Evolutionary conservation across 192 early-diverging fungal genomes (phyloP), one percentile per base, ranked within the genome.

Genomic region (Coemansia interrupta): DNA sequence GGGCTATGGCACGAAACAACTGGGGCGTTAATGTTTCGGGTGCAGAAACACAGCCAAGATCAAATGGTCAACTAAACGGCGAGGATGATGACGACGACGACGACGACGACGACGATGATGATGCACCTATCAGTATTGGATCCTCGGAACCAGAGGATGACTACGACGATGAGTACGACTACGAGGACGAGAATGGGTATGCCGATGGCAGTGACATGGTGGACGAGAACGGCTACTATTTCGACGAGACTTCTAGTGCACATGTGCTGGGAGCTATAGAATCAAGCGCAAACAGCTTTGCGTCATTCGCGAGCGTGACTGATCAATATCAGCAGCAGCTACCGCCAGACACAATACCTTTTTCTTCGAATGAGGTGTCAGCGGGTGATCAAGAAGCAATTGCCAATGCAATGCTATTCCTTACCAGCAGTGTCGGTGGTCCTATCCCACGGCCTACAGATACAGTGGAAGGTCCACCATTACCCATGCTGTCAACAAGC

Each of bases 341-440:
- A 36, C 32, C 32, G 9, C 9, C 32, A 8, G 32, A 7, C 10
- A 36, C 43, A 10, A 44, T 44, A 10, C 43, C 3, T 5, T 24
- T 24, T 20, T 23, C 23, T 47, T 47, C 49, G 2, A 17, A 32
- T 29, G 18, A 12, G 5, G 15, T 20, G 17, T 40, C 47, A 49
- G 47, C n/a, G 17, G 18, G 5, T 10, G 60, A 52, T 11, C 50
- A 42, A 6, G n/a, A 23, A 3, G 23, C 49, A 30, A 30, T 47
- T 26, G 61, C 51, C 15, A 58, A 28, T 32, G 49, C 50, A 4
- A 52, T 58, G 56, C 56, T 55, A 2, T 39, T 14, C 13, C 18
- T 59, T 44, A 49, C 46, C 17, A 24, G 17, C n/a, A 43, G 3
- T 12, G 29, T 19, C 14, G 11, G n/a, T 0, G 46, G 28, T 9